A percentile compares a stretch with the other conserved stretches of the same genome.
Evolutionary conservation across 2,329 filamentous ascomycete species (phyloP).

Genomic region (Trichoderma sp.): DNA sequence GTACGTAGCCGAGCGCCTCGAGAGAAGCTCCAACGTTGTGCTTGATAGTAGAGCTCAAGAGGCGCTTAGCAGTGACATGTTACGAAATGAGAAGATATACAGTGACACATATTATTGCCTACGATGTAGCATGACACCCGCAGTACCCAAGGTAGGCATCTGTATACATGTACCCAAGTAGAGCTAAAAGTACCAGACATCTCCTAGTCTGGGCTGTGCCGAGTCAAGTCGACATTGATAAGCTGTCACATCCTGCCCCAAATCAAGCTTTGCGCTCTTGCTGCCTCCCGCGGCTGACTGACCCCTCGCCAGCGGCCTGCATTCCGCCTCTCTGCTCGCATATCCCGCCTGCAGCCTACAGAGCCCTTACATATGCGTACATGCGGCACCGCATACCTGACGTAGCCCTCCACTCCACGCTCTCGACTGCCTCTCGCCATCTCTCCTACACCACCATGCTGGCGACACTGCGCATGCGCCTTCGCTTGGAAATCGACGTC

Average conservation of each 20-base stretch:
- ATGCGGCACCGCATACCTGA: constrained; percentile 5
- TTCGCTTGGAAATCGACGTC: constrained; percentile 24
- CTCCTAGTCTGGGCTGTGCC: background rate
- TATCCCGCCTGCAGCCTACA: constrained; percentile 26
- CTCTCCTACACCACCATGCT: constrained; percentile 17
- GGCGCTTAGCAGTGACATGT: constrained; percentile 20
- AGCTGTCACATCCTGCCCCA: constrained; percentile 7
- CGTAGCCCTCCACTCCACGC: constrained; percentile 5
- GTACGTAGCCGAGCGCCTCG: background rate
- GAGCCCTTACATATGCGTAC: constrained; percentile 2
- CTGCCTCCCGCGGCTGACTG: constrained; percentile 29
- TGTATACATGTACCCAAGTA: background rate
- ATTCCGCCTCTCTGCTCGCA: constrained; percentile 22
- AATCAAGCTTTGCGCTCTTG: constrained; percentile 6
- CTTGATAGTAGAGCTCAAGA: background rate
- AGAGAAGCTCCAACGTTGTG: background rate
- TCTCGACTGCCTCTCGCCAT: background rate
- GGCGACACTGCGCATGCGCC: constrained; percentile 19
- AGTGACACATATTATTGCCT: background rate
- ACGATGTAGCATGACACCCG: background rate
- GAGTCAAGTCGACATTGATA: background rate
- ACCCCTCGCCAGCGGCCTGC: constrained; percentile 26
- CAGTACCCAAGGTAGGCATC: background rate
- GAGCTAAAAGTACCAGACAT: background rate
- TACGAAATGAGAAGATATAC: background rate